A percentile compares a stretch with the other conserved stretches of the same genome.
phyloP scores from a whole-genome alignment of 2,329 filamentous ascomycete genomes.

The Colletotrichum sp. region DNA sequence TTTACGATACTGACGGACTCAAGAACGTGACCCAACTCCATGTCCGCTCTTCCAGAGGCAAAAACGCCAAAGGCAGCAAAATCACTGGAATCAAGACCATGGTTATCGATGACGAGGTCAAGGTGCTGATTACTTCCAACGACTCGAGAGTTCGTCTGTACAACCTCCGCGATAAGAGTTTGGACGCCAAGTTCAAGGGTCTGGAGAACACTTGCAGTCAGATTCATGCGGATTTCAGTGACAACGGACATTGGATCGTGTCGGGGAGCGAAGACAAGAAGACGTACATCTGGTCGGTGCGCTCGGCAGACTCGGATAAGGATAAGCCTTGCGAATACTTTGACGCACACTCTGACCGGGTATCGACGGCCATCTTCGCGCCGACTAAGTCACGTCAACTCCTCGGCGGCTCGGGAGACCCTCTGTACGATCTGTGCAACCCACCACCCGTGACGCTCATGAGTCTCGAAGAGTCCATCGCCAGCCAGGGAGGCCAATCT shows the following conservation, averaged over 20 bases:
- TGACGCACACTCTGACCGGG: slow-evolving; percentile 86
- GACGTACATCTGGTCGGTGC: slow-evolving; percentile 88
- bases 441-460: slow-evolving; percentile 86
- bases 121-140: slow-evolving; percentile 90
- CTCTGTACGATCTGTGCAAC: slow-evolving; percentile 96
- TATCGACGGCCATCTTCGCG: slow-evolving; percentile 87
- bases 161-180: slow-evolving; percentile 79
- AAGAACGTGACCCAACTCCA: slow-evolving; percentile 86
- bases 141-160: slow-evolving; percentile 92
- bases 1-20: slow-evolving; percentile 91
- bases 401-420: slow-evolving; percentile 82
- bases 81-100: slow-evolving; percentile 92
- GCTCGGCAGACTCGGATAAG: slow-evolving; percentile 62
- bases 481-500: slow-evolving; percentile 44
- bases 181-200: slow-evolving; percentile 90
- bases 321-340: slow-evolving; percentile 91
- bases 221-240: slow-evolving; percentile 87
- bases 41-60: slow-evolving; percentile 89
- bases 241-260: slow-evolving; percentile 84
- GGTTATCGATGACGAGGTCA: slow-evolving; percentile 69
- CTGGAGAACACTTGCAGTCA: slow-evolving; percentile 91
- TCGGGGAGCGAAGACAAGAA: slow-evolving; percentile 92
- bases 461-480: slow-evolving; percentile 67
- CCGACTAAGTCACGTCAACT: slow-evolving; percentile 78
- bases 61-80: slow-evolving; percentile 95